Evolutionary conservation across 208 protist genomes (phyloP).

Genomic region (Wallacemonas rigidus): DNA sequence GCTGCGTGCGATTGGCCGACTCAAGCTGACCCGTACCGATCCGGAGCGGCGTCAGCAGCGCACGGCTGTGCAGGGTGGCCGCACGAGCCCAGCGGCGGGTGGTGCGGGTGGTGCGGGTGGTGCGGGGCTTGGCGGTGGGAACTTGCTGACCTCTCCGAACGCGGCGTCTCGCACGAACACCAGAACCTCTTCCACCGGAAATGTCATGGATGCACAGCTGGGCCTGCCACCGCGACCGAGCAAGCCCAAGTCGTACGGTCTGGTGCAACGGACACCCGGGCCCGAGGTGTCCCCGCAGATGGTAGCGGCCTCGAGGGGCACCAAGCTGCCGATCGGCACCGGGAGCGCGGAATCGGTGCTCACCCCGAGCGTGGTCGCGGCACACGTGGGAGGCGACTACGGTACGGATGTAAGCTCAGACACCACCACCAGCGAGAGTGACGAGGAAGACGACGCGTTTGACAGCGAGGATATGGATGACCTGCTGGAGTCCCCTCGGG

Average conservation of each 20-base stretch:
- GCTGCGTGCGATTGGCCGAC: conserved; percentile 36
- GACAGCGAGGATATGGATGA: conserved; percentile 57
- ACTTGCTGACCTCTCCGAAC: conserved; percentile 2
- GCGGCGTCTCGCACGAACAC: not conserved
- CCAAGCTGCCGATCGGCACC: conserved; percentile 24
- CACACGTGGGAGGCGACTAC: not conserved
- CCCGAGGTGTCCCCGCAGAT: conserved; percentile 21
- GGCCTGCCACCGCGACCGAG: conserved; percentile 15
- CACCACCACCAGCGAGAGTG: conserved; percentile 23
- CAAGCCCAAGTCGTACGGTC: conserved; percentile 35
- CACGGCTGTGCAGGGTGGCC: not conserved
- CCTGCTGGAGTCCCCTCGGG: conserved; percentile 29
- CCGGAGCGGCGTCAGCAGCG: conserved; percentile 19
- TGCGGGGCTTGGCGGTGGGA: not conserved
- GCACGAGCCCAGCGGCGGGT: no score
- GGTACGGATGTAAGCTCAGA: not conserved
- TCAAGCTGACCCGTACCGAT: conserved; percentile 45
- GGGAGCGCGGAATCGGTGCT: not conserved
- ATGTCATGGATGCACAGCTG: not conserved
- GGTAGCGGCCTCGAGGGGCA: conserved; percentile 32
- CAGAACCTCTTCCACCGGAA: not conserved
- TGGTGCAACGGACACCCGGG: conserved; percentile 23
- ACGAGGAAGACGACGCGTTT: conserved; percentile 50
- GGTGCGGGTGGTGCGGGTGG: no score
- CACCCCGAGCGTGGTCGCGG: not conserved